Evolutionary conservation across 192 early-diverging fungal species (phyloP), one percentile per base, ranked within the genome.

Genomic region (Gamsiella multidivaricata): DNA sequence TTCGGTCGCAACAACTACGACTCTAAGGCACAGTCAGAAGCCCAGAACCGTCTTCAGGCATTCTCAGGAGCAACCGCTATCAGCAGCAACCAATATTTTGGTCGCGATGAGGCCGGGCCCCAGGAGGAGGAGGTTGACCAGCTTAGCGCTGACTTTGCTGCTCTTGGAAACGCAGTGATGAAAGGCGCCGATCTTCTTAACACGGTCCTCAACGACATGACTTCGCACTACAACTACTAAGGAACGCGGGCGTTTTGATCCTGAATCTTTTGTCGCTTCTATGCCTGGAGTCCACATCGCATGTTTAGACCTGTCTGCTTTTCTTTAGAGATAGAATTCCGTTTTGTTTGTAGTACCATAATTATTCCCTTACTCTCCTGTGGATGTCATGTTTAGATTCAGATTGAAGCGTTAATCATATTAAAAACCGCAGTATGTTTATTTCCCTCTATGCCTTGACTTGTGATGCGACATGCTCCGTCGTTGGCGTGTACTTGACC

Each of bases 1-100:
- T 96, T 97, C 89, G 92, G 89, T 4, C 90, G 94, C 22, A 86
- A 88, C 36, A 68, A 83, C 10, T 90, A 91, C 55, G 92, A 94
- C 73, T 81, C 87, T 11, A 79, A 83, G 22, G 74, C 84, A 0
- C 64, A 82, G 10, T 64, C 86, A 5, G 88, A 92, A 25, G 65
- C 80, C 15, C 83, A 70, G 23, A 84, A 83, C 29, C 89, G 93
- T 3, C 60, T 90, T 18, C 75, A 84, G 31, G 71, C 88, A 65
- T 96, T 96, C 80, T 85, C 88, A 46, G 86, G 85, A 53, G 91
- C 92, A 11, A 89, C 87, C n/a, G 87, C 89, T 26, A 96, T 95
- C 54, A 90, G 93, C 7, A 91, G 91, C 45, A 93, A 88, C 65
- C 91, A 95, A 69, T 95, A 94, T 67, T 95, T 95, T 86, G 87